Evolutionary conservation across 176 grass and related monocot species (phyloP).

Genomic region (Avena eriantha): DNA sequence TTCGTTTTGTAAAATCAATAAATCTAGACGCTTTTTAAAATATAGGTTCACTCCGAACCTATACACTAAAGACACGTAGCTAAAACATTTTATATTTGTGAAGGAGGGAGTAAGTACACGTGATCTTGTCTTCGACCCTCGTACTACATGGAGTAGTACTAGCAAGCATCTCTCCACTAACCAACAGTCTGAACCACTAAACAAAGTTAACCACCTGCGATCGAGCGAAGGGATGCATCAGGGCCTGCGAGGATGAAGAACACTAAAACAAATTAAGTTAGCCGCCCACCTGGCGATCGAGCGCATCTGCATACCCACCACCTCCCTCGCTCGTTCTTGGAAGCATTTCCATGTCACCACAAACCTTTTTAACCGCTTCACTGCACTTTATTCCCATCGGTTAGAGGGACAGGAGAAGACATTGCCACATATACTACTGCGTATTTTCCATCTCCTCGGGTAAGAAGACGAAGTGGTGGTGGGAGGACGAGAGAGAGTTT

Average conservation of each 20-base stretch:
- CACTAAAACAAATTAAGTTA: constrained; percentile 6
- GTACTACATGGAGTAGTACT: neutral
- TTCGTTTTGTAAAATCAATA: no score
- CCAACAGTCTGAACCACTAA: constrained; percentile 3
- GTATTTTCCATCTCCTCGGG: neutral
- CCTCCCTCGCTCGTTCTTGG: constrained; percentile 36
- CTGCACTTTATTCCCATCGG: neutral
- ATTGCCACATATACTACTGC: neutral
- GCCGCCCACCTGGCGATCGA: neutral
- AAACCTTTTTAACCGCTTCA: constrained; percentile 9
- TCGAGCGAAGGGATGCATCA: neutral
- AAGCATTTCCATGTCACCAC: constrained; percentile 38
- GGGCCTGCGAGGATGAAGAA: neutral
- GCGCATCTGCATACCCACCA: constrained; percentile 41
- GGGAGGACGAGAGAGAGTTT: neutral
- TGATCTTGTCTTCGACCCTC: neutral
- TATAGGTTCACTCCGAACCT: no score
- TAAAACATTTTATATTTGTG: no score
- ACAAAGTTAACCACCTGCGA: neutral
- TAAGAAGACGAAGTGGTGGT: constrained; percentile 18
- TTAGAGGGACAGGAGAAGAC: constrained; percentile 21
- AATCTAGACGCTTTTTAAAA: no score
- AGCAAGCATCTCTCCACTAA: neutral
- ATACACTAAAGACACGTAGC: no score
- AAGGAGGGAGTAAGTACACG: neutral